Evolutionary conservation across 2,329 filamentous ascomycete genomes (phyloP), one percentile per base, ranked within the genome.

Genomic region (Seiridium unicorne): DNA sequence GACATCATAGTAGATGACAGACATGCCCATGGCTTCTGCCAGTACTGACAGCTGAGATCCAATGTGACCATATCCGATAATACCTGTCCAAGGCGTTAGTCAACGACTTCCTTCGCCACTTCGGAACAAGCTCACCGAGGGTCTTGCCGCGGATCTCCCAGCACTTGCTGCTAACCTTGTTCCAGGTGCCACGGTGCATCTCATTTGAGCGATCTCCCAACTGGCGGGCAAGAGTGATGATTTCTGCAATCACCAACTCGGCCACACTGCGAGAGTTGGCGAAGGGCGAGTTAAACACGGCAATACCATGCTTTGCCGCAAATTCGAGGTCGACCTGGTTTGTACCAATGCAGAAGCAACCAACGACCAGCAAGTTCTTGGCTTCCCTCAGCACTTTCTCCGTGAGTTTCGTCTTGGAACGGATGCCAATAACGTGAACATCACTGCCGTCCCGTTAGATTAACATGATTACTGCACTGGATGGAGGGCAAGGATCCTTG

Each of bases 121-220:
- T 18, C 6, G 49, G 13, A 40, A 36, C 51, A 32, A 49, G 72
- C 79, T 62, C 77, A 87, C 90, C 95, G 57, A 99, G 84, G 48
- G 94, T 98, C 84, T 99, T 99, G 74, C 95, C 95, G 69, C 95
- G 89, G 69, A 98, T 93, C 76, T 99, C 95, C 95, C 95, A 98
- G 84, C 95, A 99, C 72, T 91, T 93, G 70, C 86, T 84, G 80
- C 93, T 97, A 71, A 98, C 93, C 81, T 99, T 99, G 78, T 98
- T 98, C 95, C 95, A 99, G 48, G 87, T 92, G 60, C 95, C 95
- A 60, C 86, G 86, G 81, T 99, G 95, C 85, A 99, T 87, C 79
- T 99, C 95, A 70, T 86, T 92, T 63, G 92, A 97, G 68, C 95
- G 91, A 76, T 99, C 95, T 63, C 92, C 89, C 40, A 99, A 83